Percentiles rank a stretch among this genome's conserved stretches.
These are phyloP conservation scores for Porpolomopsis calyptriformis DNA, from an alignment of 768 basidiomycete species.

Conservation along the genomic window DNA sequence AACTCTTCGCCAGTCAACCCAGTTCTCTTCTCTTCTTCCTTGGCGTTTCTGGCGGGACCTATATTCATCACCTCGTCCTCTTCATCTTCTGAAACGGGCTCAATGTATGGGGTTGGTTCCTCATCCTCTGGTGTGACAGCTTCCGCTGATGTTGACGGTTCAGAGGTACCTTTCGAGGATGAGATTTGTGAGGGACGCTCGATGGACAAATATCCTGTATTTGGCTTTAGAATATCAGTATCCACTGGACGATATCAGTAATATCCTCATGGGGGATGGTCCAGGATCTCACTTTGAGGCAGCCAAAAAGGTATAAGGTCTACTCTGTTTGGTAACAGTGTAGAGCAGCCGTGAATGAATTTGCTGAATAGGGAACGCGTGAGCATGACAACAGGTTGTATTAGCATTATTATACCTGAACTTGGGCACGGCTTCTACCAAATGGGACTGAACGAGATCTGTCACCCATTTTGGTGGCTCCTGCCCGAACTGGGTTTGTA, in stretches of 20 bases:
- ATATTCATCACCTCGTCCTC: slow-evolving; percentile 69
- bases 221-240: slow-evolving; percentile 87
- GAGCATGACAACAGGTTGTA: neutral
- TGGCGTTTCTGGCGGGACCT: slow-evolving; percentile 64
- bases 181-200: slow-evolving; percentile 52
- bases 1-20: slow-evolving; percentile 66
- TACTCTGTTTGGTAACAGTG: slow-evolving; percentile 82
- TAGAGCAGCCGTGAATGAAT: slow-evolving; percentile 96
- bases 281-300: slow-evolving; percentile 62
- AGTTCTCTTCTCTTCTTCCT: slow-evolving; percentile 73
- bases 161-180: slow-evolving; percentile 38
- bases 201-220: slow-evolving; percentile 59
- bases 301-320: slow-evolving; percentile 98
- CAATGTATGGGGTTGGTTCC: slow-evolving; percentile 45
- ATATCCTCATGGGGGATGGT: neutral
- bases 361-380: slow-evolving; percentile 39
- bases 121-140: slow-evolving; percentile 33
- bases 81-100: slow-evolving; percentile 93
- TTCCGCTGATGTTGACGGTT: slow-evolving; percentile 34
- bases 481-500: slow-evolving; percentile 93
- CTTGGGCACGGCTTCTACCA: slow-evolving; percentile 97
- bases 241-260: slow-evolving; percentile 52
- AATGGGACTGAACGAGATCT: slow-evolving; percentile 88
- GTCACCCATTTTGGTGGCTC: slow-evolving; percentile 94
- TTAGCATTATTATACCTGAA: slow-evolving; percentile 54